Conservation (phyloP, 2,329 filamentous ascomycete species). For the Aureobasidium sp. region DNA sequence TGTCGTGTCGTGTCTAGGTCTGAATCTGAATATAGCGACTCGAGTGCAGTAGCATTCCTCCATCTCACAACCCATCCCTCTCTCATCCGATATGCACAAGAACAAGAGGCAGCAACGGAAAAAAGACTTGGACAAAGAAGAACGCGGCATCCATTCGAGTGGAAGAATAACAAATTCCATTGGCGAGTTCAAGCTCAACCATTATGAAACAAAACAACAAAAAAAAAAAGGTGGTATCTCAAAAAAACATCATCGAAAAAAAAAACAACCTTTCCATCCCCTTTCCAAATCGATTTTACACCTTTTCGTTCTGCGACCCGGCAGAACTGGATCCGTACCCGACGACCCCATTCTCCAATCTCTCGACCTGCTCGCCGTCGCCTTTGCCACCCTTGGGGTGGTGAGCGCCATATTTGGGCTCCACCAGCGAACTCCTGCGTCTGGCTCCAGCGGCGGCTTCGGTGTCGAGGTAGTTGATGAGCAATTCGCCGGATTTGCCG, state of each 20-base stretch:
- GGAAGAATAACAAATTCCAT: no score
- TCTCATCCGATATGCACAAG: no score
- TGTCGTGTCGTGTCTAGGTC: no score
- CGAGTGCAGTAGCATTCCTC: no score
- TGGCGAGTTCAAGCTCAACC: neutral
- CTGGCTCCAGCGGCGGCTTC: constrained; percentile 21
- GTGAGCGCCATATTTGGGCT: constrained; percentile 1
- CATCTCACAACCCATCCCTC: no score
- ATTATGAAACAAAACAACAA: neutral
- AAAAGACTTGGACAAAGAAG: no score
- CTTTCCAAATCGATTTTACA: neutral
- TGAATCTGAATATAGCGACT: no score
- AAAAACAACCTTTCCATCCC: neutral
- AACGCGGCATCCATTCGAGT: no score
- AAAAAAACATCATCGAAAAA: neutral
- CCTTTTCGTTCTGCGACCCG: neutral
- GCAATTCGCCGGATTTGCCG: constrained; percentile 51
- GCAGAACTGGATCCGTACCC: constrained; percentile 8
- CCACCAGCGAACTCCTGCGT: constrained; percentile 3
- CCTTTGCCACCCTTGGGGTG: constrained; percentile 15
- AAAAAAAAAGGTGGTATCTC: neutral
- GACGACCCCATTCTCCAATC: neutral
- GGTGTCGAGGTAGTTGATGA: constrained; percentile 46
- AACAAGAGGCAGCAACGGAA: no score
- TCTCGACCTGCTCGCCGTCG: constrained; percentile 13